A percentile compares a stretch with the other conserved stretches of the same genome.
Conservation (phyloP, 345 rosid genomes). For the Moringa oleifera region DNA sequence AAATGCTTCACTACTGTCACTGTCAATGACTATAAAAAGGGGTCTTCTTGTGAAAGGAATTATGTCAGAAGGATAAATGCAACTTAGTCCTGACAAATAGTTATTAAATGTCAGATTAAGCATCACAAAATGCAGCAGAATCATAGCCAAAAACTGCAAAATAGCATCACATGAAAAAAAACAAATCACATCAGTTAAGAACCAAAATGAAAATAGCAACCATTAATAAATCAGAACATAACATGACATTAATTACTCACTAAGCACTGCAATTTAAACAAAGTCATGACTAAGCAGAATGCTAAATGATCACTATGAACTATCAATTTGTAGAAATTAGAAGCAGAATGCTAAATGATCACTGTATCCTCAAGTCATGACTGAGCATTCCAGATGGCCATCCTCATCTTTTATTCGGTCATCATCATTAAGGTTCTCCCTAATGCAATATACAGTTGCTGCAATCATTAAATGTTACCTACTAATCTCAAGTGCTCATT, state of each 20-base stretch:
- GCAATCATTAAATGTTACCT: too few relatives aligned
- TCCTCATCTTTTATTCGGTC: too few relatives aligned
- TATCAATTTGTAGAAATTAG: background rate
- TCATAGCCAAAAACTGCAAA: background rate
- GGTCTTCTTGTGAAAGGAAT: conserved; percentile 92
- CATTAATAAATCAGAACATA: background rate
- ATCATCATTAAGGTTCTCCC: too few relatives aligned
- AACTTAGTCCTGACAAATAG: conserved; percentile 58
- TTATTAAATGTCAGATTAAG: conserved; percentile 15
- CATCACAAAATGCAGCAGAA: background rate
- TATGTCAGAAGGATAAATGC: conserved; percentile 76
- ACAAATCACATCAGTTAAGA: conserved; percentile 3
- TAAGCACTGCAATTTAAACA: background rate
- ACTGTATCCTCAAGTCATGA: background rate
- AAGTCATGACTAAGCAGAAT: too few relatives aligned
- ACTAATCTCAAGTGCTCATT: too few relatives aligned
- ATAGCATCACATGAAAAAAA: background rate
- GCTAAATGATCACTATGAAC: background rate
- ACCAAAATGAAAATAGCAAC: background rate
- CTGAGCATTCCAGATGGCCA: too few relatives aligned
- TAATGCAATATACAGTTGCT: too few relatives aligned
- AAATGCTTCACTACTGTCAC: conserved; percentile 65
- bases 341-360: background rate
- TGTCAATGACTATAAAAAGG: conserved; percentile 74
- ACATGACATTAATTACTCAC: background rate